Conservation (phyloP, 169 alveolate species). For the Plasmodium vivax region DNA sequence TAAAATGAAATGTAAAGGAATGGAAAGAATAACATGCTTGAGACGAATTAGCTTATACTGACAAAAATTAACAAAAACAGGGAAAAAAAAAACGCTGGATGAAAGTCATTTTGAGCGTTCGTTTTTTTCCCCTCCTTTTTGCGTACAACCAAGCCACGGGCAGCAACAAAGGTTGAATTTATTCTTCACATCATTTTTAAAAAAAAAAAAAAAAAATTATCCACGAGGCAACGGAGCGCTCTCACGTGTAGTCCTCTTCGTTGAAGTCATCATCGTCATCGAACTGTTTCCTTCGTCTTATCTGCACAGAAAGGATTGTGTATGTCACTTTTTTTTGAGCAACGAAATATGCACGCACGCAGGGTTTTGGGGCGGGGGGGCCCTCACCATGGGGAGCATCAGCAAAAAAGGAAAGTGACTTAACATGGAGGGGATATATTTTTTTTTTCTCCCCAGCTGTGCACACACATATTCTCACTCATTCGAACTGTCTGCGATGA, state of each 20-base stretch:
- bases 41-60: not conserved
- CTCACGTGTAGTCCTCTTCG: slow-evolving; percentile 68
- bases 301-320: slow-evolving; percentile 9
- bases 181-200: not conserved
- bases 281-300: slow-evolving; percentile 72
- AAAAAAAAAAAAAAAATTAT: slow-evolving; percentile 8
- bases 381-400: not conserved
- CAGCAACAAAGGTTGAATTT: not conserved
- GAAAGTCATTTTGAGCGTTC: not conserved
- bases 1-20: not conserved
- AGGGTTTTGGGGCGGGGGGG: not conserved
- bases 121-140: not conserved
- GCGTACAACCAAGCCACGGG: not conserved
- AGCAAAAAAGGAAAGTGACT: not conserved
- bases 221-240: not conserved
- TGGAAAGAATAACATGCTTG: not conserved
- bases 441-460: not conserved
- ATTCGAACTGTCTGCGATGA: not conserved
- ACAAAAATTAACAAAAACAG: not conserved
- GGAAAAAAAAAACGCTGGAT: not conserved
- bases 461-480: not conserved
- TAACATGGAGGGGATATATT: not conserved
- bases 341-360: not conserved
- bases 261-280: slow-evolving; percentile 75
- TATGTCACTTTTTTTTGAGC: not conserved